A percentile compares a stretch with the other conserved stretches of the same genome.
These are phyloP conservation scores for Elymus sibiricus DNA, from an alignment of 176 grass and related monocot species.

Conservation along the genomic window DNA sequence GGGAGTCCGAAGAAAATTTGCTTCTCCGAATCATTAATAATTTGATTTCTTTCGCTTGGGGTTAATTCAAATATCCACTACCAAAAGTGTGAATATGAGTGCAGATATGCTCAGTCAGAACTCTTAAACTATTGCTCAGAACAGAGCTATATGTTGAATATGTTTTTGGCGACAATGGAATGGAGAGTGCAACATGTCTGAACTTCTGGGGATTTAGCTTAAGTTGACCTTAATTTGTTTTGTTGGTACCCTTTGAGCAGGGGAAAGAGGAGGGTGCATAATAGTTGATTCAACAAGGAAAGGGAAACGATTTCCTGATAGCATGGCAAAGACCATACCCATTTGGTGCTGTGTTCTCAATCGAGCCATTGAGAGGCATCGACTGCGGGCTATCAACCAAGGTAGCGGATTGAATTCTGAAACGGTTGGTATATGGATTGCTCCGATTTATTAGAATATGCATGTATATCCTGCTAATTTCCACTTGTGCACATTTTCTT, in stretches of 20 bases:
- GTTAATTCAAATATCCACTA: background rate
- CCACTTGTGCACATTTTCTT: background rate
- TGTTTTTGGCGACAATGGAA: background rate
- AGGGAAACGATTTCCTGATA: conserved; percentile 92
- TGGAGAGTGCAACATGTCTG: background rate
- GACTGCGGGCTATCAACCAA: conserved; percentile 7
- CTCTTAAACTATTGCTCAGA: background rate
- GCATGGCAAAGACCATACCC: conserved; percentile 97
- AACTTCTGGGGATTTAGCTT: background rate
- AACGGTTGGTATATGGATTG: conserved; percentile 28
- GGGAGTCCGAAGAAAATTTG: background rate
- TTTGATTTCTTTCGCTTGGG: background rate
- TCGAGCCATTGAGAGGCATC: conserved; percentile 67
- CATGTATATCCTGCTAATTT: background rate
- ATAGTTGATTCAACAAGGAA: conserved; percentile 90
- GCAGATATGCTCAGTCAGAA: background rate
- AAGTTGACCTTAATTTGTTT: background rate
- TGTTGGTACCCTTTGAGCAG: conserved; percentile 45
- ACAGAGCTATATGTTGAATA: background rate
- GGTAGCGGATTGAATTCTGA: conserved; percentile 8
- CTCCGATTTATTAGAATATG: background rate
- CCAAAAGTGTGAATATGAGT: background rate
- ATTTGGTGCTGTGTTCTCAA: conserved; percentile 91
- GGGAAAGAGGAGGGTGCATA: conserved; percentile 87
- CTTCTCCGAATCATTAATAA: background rate